A percentile compares a stretch with the other conserved stretches of the same genome.
Evolutionary conservation across 1,284 basidiomycete genomes (phyloP).

Genomic region (Apiotrichum siamense): DNA sequence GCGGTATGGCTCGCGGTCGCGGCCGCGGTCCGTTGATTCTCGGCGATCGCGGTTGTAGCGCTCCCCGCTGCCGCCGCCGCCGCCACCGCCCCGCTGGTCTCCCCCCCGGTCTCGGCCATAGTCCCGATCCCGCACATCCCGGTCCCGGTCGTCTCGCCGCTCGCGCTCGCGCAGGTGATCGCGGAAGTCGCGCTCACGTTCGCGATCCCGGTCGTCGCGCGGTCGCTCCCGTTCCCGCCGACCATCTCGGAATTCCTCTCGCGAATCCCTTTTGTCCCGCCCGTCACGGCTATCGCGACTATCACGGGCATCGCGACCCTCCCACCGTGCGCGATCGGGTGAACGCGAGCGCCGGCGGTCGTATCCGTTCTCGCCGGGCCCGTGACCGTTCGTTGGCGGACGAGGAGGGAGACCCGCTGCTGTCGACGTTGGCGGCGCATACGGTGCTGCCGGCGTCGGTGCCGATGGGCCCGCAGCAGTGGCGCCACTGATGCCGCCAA

Average conservation of each 20-base stretch:
- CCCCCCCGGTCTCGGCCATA: too few species aligned
- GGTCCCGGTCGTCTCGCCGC: neutral
- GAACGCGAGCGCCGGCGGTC: neutral
- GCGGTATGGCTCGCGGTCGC: neutral
- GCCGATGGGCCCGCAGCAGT: neutral
- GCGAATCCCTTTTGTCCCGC: neutral
- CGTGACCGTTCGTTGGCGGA: neutral
- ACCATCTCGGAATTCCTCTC: neutral
- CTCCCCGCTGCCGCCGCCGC: neutral
- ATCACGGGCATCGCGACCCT: neutral
- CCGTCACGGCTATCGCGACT: neutral
- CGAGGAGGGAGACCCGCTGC: neutral
- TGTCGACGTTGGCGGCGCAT: neutral
- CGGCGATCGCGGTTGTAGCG: neutral
- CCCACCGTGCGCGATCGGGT: neutral
- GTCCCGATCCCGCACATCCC: neutral
- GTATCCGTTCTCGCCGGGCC: neutral
- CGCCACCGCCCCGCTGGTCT: neutral
- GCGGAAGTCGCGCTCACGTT: constrained; percentile 2
- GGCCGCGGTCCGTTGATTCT: neutral
- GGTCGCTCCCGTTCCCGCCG: neutral
- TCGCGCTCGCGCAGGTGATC: neutral
- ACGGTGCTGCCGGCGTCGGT: neutral
- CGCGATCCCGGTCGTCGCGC: neutral
- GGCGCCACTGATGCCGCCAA: neutral